phyloP scores from a whole-genome alignment of 768 basidiomycete genomes.

The Tubosaeta brunneosetosa region DNA sequence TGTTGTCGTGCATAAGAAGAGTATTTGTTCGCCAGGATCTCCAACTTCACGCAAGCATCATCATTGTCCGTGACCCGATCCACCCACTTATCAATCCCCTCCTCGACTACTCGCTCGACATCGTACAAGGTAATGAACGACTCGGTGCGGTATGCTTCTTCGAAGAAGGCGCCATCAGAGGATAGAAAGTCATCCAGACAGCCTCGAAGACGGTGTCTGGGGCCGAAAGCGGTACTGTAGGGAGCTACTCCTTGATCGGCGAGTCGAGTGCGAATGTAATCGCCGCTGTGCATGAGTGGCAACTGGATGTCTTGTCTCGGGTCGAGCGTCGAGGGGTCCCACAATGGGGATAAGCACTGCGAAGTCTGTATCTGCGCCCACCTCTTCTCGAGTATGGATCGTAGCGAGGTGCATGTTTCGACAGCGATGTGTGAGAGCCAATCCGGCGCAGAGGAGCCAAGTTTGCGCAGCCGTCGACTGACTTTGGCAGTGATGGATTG shows the following conservation, averaged over 20 bases:
- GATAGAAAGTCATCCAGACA: slow-evolving; percentile 18
- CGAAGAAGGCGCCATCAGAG: slow-evolving; percentile 6
- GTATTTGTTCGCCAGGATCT: slow-evolving; percentile 27
- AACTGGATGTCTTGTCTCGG: slow-evolving; percentile 29
- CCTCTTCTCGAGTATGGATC: slow-evolving; percentile 26
- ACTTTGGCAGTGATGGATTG: slow-evolving; percentile 36
- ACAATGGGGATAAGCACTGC: slow-evolving; percentile 26
- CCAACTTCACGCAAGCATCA: slow-evolving; percentile 18
- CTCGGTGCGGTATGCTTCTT: slow-evolving; percentile 6
- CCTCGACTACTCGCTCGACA: slow-evolving; percentile 33
- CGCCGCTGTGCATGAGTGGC: slow-evolving; percentile 28
- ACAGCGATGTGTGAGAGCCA: slow-evolving; percentile 12
- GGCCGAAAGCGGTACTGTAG: not conserved
- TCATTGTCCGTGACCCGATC: slow-evolving; percentile 2
- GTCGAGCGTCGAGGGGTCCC: slow-evolving; percentile 29
- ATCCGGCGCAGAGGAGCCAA: slow-evolving; percentile 17
- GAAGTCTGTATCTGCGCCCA: slow-evolving; percentile 32
- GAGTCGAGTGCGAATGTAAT: slow-evolving; percentile 26
- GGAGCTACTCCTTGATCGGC: not conserved
- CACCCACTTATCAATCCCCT: slow-evolving; percentile 35
- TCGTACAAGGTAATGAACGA: slow-evolving; percentile 29
- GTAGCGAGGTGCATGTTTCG: slow-evolving; percentile 13
- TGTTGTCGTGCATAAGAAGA: slow-evolving; percentile 17
- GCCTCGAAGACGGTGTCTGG: slow-evolving; percentile 4
- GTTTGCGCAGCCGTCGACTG: slow-evolving; percentile 35